Base-by-base conservation (phyloP, 2,329 filamentous ascomycete genomes). In the Aspergillus ustus region DNA sequence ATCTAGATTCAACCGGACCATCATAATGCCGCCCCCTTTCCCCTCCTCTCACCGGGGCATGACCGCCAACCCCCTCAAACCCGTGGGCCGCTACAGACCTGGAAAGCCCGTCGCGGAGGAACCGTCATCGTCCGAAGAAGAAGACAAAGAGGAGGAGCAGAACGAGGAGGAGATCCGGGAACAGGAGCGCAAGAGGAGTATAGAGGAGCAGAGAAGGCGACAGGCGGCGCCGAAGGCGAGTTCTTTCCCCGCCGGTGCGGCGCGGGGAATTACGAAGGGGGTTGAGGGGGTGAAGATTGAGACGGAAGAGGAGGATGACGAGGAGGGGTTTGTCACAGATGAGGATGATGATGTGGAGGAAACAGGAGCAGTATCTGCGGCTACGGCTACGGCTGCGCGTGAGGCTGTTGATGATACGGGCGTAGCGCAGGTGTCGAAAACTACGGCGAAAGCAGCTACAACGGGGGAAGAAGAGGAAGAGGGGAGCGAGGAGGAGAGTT, bases 21-120 rank as follows among this genome's bases (percentile, higher is more conserved):
- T 48, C 58, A 67, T 49, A 45, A 81, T 81, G 79, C 79, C 80
- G 37, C 80, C 79, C 34, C 78, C 78, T 7, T 74, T 80, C 54
- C 77, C 77, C 19, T 78, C 76, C 48, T 69, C 70, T 20, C 76
- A 77, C 62, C 75, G 78, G 63, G 91, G 91, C 72, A 97, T 98
- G 91, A 98, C 94, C 65, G 93, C 93, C 65, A 97, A 97, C 73
- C 93, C 92, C 3, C 80, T 89, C 61, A 89, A 88, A 75, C 91
- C 92, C 25, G 45, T 48, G 4, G 87, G 89, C 68, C 91, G 95
- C 60, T 91, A 97, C 72, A 89, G 93, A 61, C 90, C 94, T 17
- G 94, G 95, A 67, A 98, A 97, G 77, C 82, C 89, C 54, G 70
- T 82, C 43, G 77, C 77, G 15, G 81, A 84, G 59, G 80, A 82